Evolutionary conservation across 345 rosid genomes (phyloP).

Genomic region (Camelina hispida): DNA sequence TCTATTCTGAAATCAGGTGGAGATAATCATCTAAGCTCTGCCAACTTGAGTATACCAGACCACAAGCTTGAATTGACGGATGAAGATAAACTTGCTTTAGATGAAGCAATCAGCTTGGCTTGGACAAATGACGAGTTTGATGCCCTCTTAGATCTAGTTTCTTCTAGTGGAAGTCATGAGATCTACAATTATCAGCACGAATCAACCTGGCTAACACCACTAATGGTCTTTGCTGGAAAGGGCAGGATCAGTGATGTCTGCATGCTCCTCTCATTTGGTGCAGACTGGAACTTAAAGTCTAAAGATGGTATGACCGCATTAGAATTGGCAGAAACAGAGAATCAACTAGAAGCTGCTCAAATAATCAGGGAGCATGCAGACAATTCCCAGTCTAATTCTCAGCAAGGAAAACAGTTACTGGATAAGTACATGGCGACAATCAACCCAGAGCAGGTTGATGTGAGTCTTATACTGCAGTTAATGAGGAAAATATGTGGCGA

Average conservation of each 20-base stretch:
- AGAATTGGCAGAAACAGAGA: slow-evolving; percentile 68
- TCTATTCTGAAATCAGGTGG: slow-evolving; percentile 66
- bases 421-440: slow-evolving; percentile 67
- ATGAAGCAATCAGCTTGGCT: slow-evolving; percentile 81
- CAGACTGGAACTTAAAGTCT: slow-evolving; percentile 61
- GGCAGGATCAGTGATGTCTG: slow-evolving; percentile 82
- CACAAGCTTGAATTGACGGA: slow-evolving; percentile 55
- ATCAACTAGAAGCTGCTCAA: slow-evolving; percentile 72
- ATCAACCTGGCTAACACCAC: slow-evolving; percentile 68
- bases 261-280: slow-evolving; percentile 85
- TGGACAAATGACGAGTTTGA: slow-evolving; percentile 87
- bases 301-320: slow-evolving; percentile 72
- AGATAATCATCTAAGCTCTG: slow-evolving; percentile 60
- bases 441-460: slow-evolving; percentile 72
- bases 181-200: slow-evolving; percentile 81
- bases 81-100: slow-evolving; percentile 72
- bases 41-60: slow-evolving; percentile 42
- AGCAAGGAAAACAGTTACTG: slow-evolving; percentile 57
- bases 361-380: slow-evolving; percentile 59
- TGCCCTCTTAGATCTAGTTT: slow-evolving; percentile 72
- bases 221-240: slow-evolving; percentile 90
- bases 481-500: slow-evolving; percentile 71
- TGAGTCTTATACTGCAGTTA: slow-evolving; percentile 74
- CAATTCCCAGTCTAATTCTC: slow-evolving; percentile 45
- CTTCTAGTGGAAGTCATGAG: slow-evolving; percentile 57